phyloP scores from a whole-genome alignment of 2,329 filamentous ascomycete species.

The Botrytis aclada region DNA sequence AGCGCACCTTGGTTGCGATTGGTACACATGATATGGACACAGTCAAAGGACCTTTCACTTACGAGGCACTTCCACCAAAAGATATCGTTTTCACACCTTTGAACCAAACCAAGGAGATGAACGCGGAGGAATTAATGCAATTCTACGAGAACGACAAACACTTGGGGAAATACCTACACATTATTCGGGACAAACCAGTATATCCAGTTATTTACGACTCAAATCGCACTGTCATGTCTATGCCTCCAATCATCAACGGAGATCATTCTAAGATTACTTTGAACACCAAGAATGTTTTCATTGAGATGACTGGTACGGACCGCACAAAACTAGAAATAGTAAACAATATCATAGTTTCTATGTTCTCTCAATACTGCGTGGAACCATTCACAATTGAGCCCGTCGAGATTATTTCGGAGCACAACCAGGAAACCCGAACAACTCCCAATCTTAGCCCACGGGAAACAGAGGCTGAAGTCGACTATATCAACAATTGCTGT shows the following conservation, averaged over 20 bases:
- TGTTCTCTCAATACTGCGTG: slow-evolving; percentile 91
- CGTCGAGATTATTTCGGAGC: slow-evolving; percentile 84
- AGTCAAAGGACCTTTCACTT: slow-evolving; percentile 90
- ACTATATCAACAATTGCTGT: slow-evolving; percentile 91
- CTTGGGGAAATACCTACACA: slow-evolving; percentile 84
- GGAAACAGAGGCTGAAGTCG: slow-evolving; percentile 75
- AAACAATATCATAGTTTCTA: slow-evolving; percentile 90
- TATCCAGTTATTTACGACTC: slow-evolving; percentile 96
- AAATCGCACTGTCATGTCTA: slow-evolving; percentile 80
- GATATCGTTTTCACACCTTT: slow-evolving; percentile 88
- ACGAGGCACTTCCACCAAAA: slow-evolving; percentile 87
- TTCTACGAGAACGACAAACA: slow-evolving; percentile 97
- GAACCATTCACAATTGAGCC: slow-evolving; percentile 93
- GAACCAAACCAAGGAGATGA: slow-evolving; percentile 89
- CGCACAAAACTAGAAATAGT: slow-evolving; percentile 96
- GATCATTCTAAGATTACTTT: slow-evolving; percentile 95
- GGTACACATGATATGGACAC: slow-evolving; percentile 96
- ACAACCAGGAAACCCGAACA: slow-evolving; percentile 79
- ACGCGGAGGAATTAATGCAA: slow-evolving; percentile 81
- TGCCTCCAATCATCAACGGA: slow-evolving; percentile 97
- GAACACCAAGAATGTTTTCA: slow-evolving; percentile 89
- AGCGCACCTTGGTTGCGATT: slow-evolving; percentile 92
- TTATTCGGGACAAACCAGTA: slow-evolving; percentile 87
- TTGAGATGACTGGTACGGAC: slow-evolving; percentile 95
- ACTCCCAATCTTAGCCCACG: slow-evolving; percentile 79